Conservation (phyloP, 345 rosid species). For the Kandelia obovata region DNA sequence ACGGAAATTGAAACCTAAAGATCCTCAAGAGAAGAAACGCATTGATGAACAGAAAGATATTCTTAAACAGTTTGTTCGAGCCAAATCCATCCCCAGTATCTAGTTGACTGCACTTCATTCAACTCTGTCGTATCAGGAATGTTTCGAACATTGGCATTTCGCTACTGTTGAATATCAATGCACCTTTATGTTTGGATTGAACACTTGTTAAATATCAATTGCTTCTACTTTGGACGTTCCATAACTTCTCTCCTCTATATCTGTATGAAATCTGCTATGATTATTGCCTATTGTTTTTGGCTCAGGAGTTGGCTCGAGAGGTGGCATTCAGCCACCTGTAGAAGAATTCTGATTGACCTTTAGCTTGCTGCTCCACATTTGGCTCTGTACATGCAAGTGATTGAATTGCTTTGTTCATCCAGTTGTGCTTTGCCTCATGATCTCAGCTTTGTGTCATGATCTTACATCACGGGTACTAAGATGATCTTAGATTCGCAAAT, state of each 20-base stretch:
- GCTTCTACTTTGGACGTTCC: neutral
- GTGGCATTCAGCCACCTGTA: neutral
- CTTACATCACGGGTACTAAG: too few species aligned
- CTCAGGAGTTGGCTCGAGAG: neutral
- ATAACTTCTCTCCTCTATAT: neutral
- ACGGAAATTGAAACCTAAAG: constrained; percentile 69
- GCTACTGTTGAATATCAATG: constrained; percentile 1
- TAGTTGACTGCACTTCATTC: constrained; percentile 19
- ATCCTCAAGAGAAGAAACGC: constrained; percentile 65
- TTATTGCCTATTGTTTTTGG: neutral
- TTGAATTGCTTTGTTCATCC: neutral
- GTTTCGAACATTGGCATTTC: constrained; percentile 12
- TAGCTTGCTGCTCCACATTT: neutral
- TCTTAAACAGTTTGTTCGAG: constrained; percentile 65
- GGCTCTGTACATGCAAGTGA: constrained; percentile 8
- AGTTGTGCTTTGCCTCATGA: neutral
- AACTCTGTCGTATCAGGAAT: neutral
- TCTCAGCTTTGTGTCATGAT: too few species aligned
- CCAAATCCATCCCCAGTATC: constrained; percentile 64
- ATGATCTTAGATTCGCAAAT: too few species aligned
- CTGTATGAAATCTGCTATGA: neutral
- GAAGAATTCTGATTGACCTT: neutral
- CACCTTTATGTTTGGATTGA: neutral
- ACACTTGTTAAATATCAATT: neutral
- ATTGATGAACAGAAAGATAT: constrained; percentile 81